Evolutionary conservation across 805 yeast genomes (phyloP).

Genomic region (Wickerhamomyces xylosicus): DNA sequence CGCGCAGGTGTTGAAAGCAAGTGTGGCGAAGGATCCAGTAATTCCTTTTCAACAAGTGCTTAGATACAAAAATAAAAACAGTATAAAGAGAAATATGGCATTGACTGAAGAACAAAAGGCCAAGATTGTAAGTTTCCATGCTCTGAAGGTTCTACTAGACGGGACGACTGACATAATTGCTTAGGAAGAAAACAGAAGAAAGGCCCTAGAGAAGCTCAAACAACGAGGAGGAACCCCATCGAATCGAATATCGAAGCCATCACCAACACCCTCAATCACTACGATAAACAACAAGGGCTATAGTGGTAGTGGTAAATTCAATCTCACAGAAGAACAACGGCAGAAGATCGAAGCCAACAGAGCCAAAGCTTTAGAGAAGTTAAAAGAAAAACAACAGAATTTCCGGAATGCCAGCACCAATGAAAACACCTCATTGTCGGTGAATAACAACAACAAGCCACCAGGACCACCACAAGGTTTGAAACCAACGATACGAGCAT

Average conservation of each 20-base stretch:
- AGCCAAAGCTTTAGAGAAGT: constrained; percentile 38
- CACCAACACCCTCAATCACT: constrained; percentile 8
- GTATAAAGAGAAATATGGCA: no score
- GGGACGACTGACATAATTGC: background rate
- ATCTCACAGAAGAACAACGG: constrained; percentile 38
- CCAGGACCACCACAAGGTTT: background rate
- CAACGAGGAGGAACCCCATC: constrained; percentile 25
- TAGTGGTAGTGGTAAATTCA: constrained; percentile 12
- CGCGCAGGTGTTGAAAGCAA: no score
- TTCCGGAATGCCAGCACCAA: constrained; percentile 27
- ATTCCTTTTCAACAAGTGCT: no score
- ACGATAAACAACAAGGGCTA: no score
- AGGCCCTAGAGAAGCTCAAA: constrained; percentile 49
- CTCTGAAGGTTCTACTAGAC: background rate
- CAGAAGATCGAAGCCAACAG: constrained; percentile 42
- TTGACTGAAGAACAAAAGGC: constrained; percentile 21
- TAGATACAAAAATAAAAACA: no score
- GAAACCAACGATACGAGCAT: constrained; percentile 40
- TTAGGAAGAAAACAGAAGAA: constrained; percentile 54
- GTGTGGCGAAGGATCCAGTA: no score
- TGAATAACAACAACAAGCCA: background rate
- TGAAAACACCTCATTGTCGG: constrained; percentile 12
- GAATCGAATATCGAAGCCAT: constrained; percentile 11
- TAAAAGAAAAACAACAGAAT: constrained; percentile 23
- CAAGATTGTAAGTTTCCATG: constrained; percentile 20